phyloP scores from a whole-genome alignment of 306 rosid genomes.

The Glycyrrhiza uralensis region DNA sequence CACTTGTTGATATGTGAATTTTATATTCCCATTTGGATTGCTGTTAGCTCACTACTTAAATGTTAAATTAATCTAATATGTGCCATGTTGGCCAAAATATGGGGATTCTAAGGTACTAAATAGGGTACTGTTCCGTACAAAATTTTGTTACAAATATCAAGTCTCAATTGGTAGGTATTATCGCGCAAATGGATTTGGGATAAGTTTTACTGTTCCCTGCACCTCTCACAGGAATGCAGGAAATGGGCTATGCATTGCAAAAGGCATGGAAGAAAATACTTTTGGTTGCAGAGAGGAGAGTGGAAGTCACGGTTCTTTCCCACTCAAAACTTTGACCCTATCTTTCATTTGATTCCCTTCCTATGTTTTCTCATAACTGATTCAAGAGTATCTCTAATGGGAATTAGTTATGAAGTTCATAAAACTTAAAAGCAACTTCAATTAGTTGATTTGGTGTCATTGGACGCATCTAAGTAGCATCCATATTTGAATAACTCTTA shows the following conservation, averaged over 20 bases:
- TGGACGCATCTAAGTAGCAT: too few species aligned
- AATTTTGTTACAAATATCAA: neutral
- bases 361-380: constrained; percentile 9
- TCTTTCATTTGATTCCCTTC: constrained; percentile 28
- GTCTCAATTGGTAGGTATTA: neutral
- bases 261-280: constrained; percentile 37
- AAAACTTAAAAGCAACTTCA: too few species aligned
- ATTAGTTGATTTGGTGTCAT: too few species aligned
- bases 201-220: constrained; percentile 28
- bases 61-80: constrained; percentile 22
- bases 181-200: constrained; percentile 31
- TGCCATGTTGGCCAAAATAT: constrained; percentile 16
- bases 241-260: constrained; percentile 44
- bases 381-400: too few species aligned
- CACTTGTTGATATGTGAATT: neutral
- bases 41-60: constrained; percentile 20
- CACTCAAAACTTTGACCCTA: constrained; percentile 20
- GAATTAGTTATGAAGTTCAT: too few species aligned
- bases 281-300: constrained; percentile 37
- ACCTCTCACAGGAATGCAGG: constrained; percentile 31
- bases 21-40: constrained; percentile 26
- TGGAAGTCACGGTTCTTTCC: constrained; percentile 40
- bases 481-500: too few species aligned
- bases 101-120: neutral
- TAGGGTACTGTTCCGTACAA: constrained; percentile 47